phyloP scores from a whole-genome alignment of 1,139 yeast species.

The Scheffersomyces cryptocercus region DNA sequence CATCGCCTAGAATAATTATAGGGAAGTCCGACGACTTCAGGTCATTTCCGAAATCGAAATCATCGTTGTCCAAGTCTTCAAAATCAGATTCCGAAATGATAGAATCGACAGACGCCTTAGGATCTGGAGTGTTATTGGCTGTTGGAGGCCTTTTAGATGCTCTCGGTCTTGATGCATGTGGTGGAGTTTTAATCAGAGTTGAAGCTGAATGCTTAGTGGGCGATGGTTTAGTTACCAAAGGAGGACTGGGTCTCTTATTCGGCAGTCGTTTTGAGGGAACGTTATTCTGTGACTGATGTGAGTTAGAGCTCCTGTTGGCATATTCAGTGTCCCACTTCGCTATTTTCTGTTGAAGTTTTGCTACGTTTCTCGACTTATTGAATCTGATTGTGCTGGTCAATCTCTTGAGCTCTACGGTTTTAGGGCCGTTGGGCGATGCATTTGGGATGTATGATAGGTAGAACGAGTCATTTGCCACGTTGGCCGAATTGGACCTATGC shows the following conservation, averaged over 20 bases:
- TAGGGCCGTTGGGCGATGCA: constrained; percentile 18
- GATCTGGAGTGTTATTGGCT: constrained; percentile 12
- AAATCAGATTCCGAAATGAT: constrained; percentile 39
- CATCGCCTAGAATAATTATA: constrained; percentile 7
- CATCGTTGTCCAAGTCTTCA: constrained; percentile 34
- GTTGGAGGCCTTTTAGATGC: constrained; percentile 20
- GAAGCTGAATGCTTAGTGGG: background rate
- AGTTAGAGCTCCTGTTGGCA: background rate
- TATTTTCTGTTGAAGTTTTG: constrained; percentile 16
- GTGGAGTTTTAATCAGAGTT: background rate
- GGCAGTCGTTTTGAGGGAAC: background rate
- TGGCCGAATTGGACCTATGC: constrained; percentile 17
- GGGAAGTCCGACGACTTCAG: constrained; percentile 11
- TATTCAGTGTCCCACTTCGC: constrained; percentile 13
- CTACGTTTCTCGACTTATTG: constrained; percentile 38
- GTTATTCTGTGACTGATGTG: background rate
- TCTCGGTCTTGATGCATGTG: constrained; percentile 1
- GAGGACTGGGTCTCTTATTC: background rate
- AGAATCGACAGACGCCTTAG: constrained; percentile 13
- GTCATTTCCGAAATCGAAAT: constrained; percentile 7
- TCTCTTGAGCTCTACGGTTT: constrained; percentile 23
- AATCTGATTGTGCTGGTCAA: constrained; percentile 36
- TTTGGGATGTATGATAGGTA: constrained; percentile 27
- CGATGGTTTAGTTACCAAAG: background rate
- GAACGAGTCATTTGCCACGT: constrained; percentile 28